Base-by-base conservation (phyloP, 257 asterid species). In the Fraxinus quadrangulata region DNA sequence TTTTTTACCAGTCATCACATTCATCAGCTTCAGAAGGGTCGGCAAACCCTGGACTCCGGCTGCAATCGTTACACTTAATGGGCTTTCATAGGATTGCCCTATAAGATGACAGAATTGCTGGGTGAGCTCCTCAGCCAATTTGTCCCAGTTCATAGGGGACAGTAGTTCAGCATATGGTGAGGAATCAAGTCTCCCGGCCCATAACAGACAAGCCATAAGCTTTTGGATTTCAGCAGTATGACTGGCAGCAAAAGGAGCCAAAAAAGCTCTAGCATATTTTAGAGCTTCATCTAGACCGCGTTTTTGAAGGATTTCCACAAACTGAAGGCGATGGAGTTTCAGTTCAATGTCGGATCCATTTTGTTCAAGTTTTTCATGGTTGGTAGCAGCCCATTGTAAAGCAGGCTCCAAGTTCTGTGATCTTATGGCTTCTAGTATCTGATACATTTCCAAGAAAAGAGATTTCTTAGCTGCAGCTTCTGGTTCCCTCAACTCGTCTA, bases 331-430 rank as follows among this genome's bases (percentile, higher is more conserved):
- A 24, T 61, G 78, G 45, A 75, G 78, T 66, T 75, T 75, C 71
- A 75, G 49, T 39, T 45, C 68, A 31, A 75, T 33, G 70, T 75
- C 71, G 0, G 78, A 59, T 59, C 78, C 78, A 63, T 75, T 75
- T 63, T 75, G 71, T 61, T 75, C 3, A 0, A 75, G 78, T 16
- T 75, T 45, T 75, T 59, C 56, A 17, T 37, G 78, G 59, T 75
- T 61, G 61, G 24, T 51, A 30, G 78, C 10, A 10, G 78, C 72
- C 78, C 78, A 75, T 19, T 66, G 56, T 10, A 75, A 23, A 23
- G 78, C 78, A 24, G 78, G 72, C 71, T 59, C 78, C 71, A 75
- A n/a, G 72, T 75, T 75, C 34, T n/a, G 56, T n/a, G 78, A 61
- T 39, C 26, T 75, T 11, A 75, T 12, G 56, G 78, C 78, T 75